Percentiles rank a stretch among this genome's conserved stretches.
Conservation (phyloP, 139 green algal species). For the Penium margaritaceum region DNA sequence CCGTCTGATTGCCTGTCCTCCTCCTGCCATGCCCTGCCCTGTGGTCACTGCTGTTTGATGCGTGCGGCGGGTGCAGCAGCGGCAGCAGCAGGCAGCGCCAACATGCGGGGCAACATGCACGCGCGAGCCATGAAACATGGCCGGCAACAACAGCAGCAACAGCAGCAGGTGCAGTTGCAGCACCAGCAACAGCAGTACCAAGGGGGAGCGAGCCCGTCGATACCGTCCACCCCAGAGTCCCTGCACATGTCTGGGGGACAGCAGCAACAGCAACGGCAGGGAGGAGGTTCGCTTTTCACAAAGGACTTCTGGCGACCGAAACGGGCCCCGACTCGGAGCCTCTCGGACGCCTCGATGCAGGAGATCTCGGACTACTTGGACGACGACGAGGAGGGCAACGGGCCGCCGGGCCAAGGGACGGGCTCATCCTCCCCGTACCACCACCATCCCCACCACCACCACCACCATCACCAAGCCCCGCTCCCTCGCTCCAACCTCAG, state of each 20-base stretch:
- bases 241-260: not conserved
- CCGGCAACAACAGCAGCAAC: not conserved
- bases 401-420: not conserved
- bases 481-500: no score
- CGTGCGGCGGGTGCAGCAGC: no score
- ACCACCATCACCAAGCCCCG: no score
- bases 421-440: not conserved
- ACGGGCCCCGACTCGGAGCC: not conserved
- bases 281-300: conserved; percentile 4
- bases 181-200: no score
- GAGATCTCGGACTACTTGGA: not conserved
- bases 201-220: no score
- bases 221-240: not conserved
- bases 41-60: no score
- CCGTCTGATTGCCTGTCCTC: no score
- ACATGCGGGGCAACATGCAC: no score
- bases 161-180: not conserved
- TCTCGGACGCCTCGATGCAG: not conserved
- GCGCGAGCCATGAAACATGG: no score
- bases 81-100: no score
- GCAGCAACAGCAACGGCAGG: not conserved
- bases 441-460: no score
- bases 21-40: no score
- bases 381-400: not conserved
- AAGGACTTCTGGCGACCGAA: not conserved